Evolutionary conservation across 2,329 filamentous ascomycete genomes (phyloP), one percentile per base, ranked within the genome.

Genomic region (Fonsecaea nubica): DNA sequence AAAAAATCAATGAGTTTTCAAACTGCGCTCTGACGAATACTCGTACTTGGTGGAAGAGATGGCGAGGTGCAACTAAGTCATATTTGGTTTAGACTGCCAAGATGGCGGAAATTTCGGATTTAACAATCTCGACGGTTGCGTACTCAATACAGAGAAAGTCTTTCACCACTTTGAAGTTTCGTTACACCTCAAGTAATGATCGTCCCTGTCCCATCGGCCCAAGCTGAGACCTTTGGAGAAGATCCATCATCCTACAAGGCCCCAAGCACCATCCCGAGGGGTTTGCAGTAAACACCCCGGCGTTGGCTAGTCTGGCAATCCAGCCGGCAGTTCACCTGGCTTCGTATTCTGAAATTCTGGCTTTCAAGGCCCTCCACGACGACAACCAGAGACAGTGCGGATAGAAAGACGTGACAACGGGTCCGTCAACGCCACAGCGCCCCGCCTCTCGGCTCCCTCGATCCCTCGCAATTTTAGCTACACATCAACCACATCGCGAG

Each of bases 391-490:
- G 25, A 50, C 18, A 30, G 45, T 50, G 45, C 45, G 45, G 45
- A 30, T 10, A 50, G 45, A 50, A 15, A 50, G 42, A 50, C 45
- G 18, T 50, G 7, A 50, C 2, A 12, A 50, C 18, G 21, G 21
- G 21, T 50, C 45, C 45, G 18, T 13, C 45, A 50, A 50, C 45
- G 45, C 45, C 18, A 50, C 45, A 30, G 15, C 13, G 45, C 9
- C 35, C 53, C 53, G 35, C 53, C 53, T n/a, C 12, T 38, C 30
- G 53, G 30, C 30, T 55, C 53, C 53, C 30, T 12, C 35, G 35
- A 30, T 55, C 53, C 58, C 36, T 53, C 38, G 25, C 33, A 54
- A 59, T 59, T 64, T 58, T 56, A 64, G 62, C 55, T 45, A 59
- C 55, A 21, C 32, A 32, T 42, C 60, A 42, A 33, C 38, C 4